Evolutionary conservation across 805 yeast species (phyloP).

Genomic region (Monosporozyma unispora): DNA sequence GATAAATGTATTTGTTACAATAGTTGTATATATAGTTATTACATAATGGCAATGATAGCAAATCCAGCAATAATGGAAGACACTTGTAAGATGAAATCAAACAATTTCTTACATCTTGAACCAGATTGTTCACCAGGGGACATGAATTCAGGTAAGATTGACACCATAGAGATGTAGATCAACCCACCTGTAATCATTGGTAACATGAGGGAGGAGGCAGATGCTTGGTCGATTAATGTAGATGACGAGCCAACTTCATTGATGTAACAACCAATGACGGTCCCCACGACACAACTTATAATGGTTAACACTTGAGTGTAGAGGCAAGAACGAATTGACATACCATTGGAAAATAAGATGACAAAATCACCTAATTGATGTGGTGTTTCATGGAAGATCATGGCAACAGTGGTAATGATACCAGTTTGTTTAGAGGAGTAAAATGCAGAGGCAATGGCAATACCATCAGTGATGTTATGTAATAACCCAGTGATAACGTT

Average conservation of each 20-base stretch:
- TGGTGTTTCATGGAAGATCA: constrained; percentile 70
- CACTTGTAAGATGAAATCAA: neutral
- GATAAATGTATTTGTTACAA: too few species aligned
- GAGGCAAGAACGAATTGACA: constrained; percentile 56
- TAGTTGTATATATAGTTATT: too few species aligned
- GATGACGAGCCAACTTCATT: constrained; percentile 27
- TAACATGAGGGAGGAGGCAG: constrained; percentile 26
- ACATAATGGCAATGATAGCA: neutral
- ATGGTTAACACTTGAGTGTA: constrained; percentile 60
- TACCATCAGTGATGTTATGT: constrained; percentile 71
- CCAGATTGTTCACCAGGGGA: neutral
- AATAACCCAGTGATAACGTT: constrained; percentile 62
- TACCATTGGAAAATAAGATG: constrained; percentile 53
- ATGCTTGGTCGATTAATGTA: neutral
- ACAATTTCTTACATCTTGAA: neutral
- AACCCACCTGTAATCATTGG: constrained; percentile 77
- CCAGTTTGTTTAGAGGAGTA: constrained; percentile 53
- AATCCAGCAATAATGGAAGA: neutral
- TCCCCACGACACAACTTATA: constrained; percentile 55
- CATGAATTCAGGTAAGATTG: constrained; percentile 61
- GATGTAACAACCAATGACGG: constrained; percentile 52
- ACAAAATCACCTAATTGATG: constrained; percentile 81
- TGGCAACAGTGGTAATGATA: constrained; percentile 59
- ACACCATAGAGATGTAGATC: constrained; percentile 61
- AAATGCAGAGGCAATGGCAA: constrained; percentile 66